phyloP scores from a whole-genome alignment of 306 rosid species.

The Urtica urens region DNA sequence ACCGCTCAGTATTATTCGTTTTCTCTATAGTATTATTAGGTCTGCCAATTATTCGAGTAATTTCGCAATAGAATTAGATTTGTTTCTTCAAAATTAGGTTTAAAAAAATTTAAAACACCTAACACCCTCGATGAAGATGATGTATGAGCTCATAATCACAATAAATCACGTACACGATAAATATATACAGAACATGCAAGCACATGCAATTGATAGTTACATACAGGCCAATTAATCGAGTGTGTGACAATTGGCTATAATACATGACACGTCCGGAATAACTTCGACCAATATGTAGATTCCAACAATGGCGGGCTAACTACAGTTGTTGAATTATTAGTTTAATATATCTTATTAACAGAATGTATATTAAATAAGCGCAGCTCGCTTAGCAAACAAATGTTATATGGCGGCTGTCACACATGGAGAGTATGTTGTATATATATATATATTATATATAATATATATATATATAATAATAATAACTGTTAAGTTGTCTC shows the following conservation, averaged over 20 bases:
- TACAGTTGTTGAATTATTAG: neutral
- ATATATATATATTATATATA: no score
- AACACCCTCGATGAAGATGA: no score
- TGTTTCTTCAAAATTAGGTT: no score
- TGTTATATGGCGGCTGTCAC: conserved; percentile 11
- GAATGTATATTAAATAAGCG: neutral
- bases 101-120: no score
- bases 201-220: conserved; percentile 16
- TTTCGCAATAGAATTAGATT: no score
- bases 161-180: no score
- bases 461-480: no score
- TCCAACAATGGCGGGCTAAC: conserved; percentile 3
- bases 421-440: conserved; percentile 14
- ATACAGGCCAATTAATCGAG: neutral
- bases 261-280: conserved; percentile 8
- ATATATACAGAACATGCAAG: conserved; percentile 25
- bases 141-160: no score
- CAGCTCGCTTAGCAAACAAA: conserved; percentile 5
- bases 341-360: neutral
- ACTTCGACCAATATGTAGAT: neutral
- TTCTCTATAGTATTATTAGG: no score
- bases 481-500: no score
- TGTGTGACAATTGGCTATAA: neutral
- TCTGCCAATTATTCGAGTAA: no score
- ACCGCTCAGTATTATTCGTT: no score